Conservation (phyloP, 495 filamentous ascomycete species). For the Daldinia childiae region DNA sequence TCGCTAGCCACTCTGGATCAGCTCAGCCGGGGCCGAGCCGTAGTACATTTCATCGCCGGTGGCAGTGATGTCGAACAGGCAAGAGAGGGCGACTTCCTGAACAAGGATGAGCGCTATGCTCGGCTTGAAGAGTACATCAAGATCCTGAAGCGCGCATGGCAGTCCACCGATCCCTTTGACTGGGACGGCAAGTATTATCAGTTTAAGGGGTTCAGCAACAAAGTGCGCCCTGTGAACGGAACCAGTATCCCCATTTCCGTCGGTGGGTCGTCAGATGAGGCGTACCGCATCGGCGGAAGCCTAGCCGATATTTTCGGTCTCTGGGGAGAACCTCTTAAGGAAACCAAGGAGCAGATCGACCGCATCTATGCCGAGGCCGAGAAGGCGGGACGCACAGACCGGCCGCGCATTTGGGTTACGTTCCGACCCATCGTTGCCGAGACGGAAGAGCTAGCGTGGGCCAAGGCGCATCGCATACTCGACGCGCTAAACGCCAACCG, state of each 20-base stretch:
- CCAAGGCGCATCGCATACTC: conserved; percentile 60
- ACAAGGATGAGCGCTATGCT: conserved; percentile 61
- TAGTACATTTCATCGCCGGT: conserved; percentile 66
- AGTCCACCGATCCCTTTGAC: conserved; percentile 61
- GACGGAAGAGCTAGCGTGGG: conserved; percentile 65
- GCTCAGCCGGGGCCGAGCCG: conserved; percentile 59
- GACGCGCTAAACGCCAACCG: conserved; percentile 51
- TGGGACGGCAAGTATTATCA: conserved; percentile 62
- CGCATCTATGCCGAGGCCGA: conserved; percentile 61
- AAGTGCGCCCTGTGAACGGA: conserved; percentile 58
- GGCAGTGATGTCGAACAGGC: conserved; percentile 64
- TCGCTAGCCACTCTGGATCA: conserved; percentile 65
- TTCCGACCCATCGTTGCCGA: conserved; percentile 65
- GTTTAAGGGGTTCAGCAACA: conserved; percentile 63
- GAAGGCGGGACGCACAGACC: conserved; percentile 54
- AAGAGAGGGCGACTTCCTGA: conserved; percentile 62
- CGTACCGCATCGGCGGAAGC: conserved; percentile 62
- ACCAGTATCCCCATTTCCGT: conserved; percentile 60
- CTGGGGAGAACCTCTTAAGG: conserved; percentile 66
- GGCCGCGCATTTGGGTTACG: conserved; percentile 65
- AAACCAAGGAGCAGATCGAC: conserved; percentile 65
- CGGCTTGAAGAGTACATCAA: conserved; percentile 64
- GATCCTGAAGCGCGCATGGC: conserved; percentile 62
- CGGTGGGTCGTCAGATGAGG: conserved; percentile 62
- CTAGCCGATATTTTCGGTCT: conserved; percentile 65